Base-by-base conservation (phyloP, 768 basidiomycete species). In the Pluteus cervinus region DNA sequence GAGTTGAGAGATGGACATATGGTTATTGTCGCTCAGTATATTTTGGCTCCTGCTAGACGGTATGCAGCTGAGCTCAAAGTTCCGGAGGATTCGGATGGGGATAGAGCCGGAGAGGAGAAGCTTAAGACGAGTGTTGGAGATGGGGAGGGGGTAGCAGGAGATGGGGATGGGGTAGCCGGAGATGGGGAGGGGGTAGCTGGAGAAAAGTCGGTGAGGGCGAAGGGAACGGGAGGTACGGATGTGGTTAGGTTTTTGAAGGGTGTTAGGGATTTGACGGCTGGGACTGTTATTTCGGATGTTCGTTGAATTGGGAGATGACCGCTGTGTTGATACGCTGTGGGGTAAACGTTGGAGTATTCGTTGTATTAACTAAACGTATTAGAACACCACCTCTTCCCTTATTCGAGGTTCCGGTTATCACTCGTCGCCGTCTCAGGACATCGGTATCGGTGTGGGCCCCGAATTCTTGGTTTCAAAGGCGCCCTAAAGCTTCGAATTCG, bases 191-290 rank as follows among this genome's bases (percentile, higher is more conserved):
- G 41, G 38, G 34, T 28, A 41, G 33, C 32, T 23, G 8, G 22
- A 16, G 24, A 26, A 6, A 34, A 4, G 8, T 16, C 11, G 24
- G 28, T 20, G 14, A 25, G 4, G 4, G 34, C 76, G 39, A 75
- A 69, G 42, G 86, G 86, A 1, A 89, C 87, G 1, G 88, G 88
- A 7, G 88, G 88, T 1, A 88, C 87, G 0, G 72, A 79, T 33
- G 57, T 91, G 30, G 76, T 83, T n/a, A 71, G 65, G 24, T 91
- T 91, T 50, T 57, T 91, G 47, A 88, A 80, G 55, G 71, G 70
- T 16, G 76, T 82, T 11, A 68, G 87, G 50, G 76, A 82, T 46
- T 71, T 78, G 40, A 89, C 86, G 6, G 63, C 63, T 6, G 67
- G 61, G 14, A 65, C 74, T 10, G 33, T 62, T 21, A 14, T 54